Evolutionary conservation across 352 stramenopile genomes (phyloP), one percentile per base, ranked within the genome.

Genomic region (Phytophthora aleatoria): DNA sequence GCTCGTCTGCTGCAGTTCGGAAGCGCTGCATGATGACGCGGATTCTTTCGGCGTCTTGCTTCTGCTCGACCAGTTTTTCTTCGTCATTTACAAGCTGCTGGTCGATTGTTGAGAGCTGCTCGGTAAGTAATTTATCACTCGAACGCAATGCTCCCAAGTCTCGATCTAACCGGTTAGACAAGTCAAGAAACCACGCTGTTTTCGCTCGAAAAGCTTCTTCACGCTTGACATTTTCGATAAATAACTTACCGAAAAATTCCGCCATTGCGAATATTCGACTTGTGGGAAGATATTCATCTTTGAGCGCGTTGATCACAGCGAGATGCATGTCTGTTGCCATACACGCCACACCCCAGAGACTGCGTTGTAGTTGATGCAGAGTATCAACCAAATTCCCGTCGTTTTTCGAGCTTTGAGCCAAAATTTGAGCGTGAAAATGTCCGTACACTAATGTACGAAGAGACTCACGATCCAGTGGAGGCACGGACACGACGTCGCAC

Each of bases 11-110:
- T 0, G 78, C 68, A 1, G 56, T 38, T 36, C 92, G 80, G 50
- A 81, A 89, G 0, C 83, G 77, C 35, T 79, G 61, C 82, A 91
- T 89, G 50, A 85, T 85, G 26, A 74, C 50, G 1, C 76, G 74
- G 31, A 90, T 77, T 0, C 76, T 69, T 2, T 87, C 62, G 6
- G 71, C 74, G 28, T 85, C 77, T 30, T 79, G 52, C 15, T 79
- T 70, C 30, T 86, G 77, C 36, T 88, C 69, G 0, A 48, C 9
- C 6, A 86, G 51, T 3, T 69, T 61, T 2, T 62, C 51, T 15
- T 73, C 48, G 3, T 79, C 64, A 2, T 49, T 44, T 5, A 58
- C 52, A 8, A 88, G 73, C 12, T 91, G 61, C 12, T 64, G 30
- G 12, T 64, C 52, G 16, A 64, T 47, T 1, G 49, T 35, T 0